Conservation (phyloP, 1,139 yeast species). For the Debaryomyces singareniensis region DNA sequence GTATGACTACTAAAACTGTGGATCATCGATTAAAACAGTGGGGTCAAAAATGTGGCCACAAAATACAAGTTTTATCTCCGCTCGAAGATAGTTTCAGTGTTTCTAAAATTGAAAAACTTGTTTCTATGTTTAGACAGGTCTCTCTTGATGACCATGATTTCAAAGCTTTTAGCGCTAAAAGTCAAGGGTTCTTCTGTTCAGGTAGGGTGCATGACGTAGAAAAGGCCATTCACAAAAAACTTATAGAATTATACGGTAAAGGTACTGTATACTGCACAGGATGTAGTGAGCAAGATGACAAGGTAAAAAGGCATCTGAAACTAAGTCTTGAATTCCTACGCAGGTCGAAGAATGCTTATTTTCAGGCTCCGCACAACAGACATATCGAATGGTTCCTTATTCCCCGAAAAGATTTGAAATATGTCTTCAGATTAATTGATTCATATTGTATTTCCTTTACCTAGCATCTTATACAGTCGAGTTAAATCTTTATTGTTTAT, state of each 20-base stretch:
- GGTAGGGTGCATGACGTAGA: conserved; percentile 31
- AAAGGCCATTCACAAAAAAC: conserved; percentile 27
- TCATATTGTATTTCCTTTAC: conserved; percentile 17
- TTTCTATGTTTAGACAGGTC: conserved; percentile 1
- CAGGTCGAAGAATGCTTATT: conserved; percentile 1
- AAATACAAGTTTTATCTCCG: conserved; percentile 32
- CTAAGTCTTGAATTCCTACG: neutral
- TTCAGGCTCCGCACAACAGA: conserved; percentile 19
- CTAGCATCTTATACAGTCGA: too few relatives aligned
- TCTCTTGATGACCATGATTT: neutral
- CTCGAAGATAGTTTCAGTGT: neutral
- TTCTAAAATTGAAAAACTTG: too few relatives aligned
- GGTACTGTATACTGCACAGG: conserved; percentile 40
- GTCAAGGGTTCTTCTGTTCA: conserved; percentile 28
- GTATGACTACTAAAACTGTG: conserved; percentile 48
- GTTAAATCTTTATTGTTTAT: too few relatives aligned
- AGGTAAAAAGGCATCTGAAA: too few relatives aligned
- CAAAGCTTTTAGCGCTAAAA: conserved; percentile 9
- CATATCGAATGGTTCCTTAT: conserved; percentile 59
- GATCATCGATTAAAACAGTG: conserved; percentile 42
- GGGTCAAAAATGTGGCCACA: conserved; percentile 49
- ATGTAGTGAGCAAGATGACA: conserved; percentile 13
- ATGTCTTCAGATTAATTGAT: conserved; percentile 38
- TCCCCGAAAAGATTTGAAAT: conserved; percentile 34
- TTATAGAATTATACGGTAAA: conserved; percentile 33